phyloP scores from a whole-genome alignment of 768 basidiomycete genomes.

The Termitomyces bulborhizus region DNA sequence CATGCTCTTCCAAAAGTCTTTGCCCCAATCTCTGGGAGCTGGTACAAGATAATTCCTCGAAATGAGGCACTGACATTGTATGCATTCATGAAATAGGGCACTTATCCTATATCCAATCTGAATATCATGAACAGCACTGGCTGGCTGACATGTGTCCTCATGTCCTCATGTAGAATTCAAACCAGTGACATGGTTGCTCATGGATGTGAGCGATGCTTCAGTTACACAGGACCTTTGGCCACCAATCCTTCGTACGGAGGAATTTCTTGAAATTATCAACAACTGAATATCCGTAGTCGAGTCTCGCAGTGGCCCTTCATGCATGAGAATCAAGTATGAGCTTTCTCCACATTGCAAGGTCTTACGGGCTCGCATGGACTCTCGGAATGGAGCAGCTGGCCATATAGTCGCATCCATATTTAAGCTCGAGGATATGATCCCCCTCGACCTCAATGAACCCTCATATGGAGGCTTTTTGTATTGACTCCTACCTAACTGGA shows the following conservation, averaged over 20 bases:
- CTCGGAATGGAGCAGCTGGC: neutral
- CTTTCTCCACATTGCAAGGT: neutral
- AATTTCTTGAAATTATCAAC: too few species aligned
- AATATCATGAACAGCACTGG: neutral
- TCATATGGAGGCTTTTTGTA: conserved; percentile 6
- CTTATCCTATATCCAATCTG: neutral
- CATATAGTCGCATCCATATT: neutral
- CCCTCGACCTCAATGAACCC: neutral
- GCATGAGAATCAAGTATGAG: neutral
- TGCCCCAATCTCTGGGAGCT: too few species aligned
- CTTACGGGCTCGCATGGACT: neutral
- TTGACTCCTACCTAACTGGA: conserved; percentile 1
- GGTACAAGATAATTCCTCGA: too few species aligned
- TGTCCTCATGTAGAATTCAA: too few species aligned
- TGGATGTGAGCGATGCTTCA: neutral
- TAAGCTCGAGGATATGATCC: neutral
- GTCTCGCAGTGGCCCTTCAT: neutral
- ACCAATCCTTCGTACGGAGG: neutral
- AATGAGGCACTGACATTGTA: neutral
- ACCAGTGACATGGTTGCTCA: neutral
- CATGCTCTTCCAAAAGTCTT: neutral
- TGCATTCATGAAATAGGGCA: neutral
- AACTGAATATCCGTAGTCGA: neutral
- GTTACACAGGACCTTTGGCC: too few species aligned
- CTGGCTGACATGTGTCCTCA: neutral